phyloP scores from a whole-genome alignment of 2,329 filamentous ascomycete species.

The Fusarium buxicola region DNA sequence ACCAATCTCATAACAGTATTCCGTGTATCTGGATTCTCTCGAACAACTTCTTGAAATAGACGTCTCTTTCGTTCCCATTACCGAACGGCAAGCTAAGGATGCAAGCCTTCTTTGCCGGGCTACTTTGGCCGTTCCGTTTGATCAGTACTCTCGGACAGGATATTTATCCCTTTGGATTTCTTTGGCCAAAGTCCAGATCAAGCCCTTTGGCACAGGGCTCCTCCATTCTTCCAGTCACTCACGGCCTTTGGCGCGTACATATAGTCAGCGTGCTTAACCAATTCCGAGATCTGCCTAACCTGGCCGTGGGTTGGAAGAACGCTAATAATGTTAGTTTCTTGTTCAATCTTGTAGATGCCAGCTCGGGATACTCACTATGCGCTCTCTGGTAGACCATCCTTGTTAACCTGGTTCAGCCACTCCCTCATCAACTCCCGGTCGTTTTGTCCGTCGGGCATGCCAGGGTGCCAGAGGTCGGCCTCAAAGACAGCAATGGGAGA shows the following conservation, averaged over 20 bases:
- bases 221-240: conserved; percentile 8
- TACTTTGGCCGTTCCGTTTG: no score
- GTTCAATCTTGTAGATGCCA: not conserved
- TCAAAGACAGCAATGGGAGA: conserved; percentile 9
- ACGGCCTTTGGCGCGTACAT: not conserved
- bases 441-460: conserved; percentile 3
- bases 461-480: conserved; percentile 16
- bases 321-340: not conserved
- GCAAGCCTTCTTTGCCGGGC: no score
- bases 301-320: conserved; percentile 17
- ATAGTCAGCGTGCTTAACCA: conserved; percentile 16
- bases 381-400: conserved; percentile 4
- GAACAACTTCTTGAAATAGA: no score
- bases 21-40: no score
- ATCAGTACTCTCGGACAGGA: no score
- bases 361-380: not conserved
- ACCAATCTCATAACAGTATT: no score
- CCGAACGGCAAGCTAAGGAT: no score
- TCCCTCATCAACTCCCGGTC: conserved; percentile 15
- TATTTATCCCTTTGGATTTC: no score
- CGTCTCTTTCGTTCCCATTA: no score
- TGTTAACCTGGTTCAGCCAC: conserved; percentile 10
- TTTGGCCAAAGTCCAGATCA: not conserved
- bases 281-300: conserved; percentile 9
- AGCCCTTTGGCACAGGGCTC: conserved; percentile 8